These are phyloP conservation scores for Nepenthes alata DNA, from an alignment of 179 eudicot genomes.

Conservation along the genomic window DNA sequence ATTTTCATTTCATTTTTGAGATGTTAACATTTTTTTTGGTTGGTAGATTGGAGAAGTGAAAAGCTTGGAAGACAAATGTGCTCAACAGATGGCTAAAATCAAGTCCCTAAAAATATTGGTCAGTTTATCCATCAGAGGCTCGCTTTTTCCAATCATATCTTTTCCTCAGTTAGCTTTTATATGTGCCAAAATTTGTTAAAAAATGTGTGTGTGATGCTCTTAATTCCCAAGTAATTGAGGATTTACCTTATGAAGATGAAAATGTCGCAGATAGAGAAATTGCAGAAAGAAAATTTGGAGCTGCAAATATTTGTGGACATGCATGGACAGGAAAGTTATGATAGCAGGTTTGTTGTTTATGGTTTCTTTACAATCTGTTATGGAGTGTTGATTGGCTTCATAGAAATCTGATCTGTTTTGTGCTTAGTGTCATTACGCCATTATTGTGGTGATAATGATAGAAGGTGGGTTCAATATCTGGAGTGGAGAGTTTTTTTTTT, in stretches of 20 bases:
- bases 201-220: not conserved
- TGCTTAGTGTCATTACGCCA: too few species aligned
- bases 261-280: conserved; percentile 59
- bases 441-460: too few species aligned
- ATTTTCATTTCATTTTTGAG: conserved; percentile 8
- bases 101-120: conserved; percentile 62
- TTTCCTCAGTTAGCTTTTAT: not conserved
- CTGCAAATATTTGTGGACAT: conserved; percentile 59
- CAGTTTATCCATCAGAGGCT: conserved; percentile 18
- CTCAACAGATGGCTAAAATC: conserved; percentile 44
- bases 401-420: too few species aligned
- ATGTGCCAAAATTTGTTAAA: not conserved
- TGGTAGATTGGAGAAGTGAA: conserved; percentile 56
- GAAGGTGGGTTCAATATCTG: too few species aligned
- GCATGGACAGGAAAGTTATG: conserved; percentile 71
- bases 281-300: conserved; percentile 66
- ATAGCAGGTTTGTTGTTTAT: conserved; percentile 40
- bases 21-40: conserved; percentile 13
- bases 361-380: not conserved
- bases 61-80: conserved; percentile 54
- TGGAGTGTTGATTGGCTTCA: too few species aligned
- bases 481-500: too few species aligned
- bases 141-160: not conserved
- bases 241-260: conserved; percentile 7
- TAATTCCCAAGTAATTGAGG: not conserved